Base-by-base conservation (phyloP, 2,329 filamentous ascomycete genomes). In the Iodosphaeria phyllophila region DNA sequence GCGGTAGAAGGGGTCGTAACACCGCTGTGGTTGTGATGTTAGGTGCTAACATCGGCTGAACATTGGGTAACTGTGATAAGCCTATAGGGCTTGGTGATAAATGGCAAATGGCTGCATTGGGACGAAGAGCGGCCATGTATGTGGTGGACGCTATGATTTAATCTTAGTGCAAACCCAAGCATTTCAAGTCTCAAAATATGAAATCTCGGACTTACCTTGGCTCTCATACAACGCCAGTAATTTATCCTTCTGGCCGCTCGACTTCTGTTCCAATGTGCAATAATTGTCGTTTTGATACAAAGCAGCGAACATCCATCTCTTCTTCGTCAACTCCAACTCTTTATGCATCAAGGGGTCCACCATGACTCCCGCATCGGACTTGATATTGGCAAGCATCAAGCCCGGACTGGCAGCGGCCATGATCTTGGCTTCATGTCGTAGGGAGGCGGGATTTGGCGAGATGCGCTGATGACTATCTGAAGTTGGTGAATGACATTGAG, bases 291-390 rank as follows among this genome's bases (percentile, higher is more conserved):
- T 32, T 49, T 51, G 31, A 14, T 58, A 54, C 26, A 76, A 46
- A 1, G 57, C 57, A 15, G 60, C 68, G 17, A 73, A 50, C 49
- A 80, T 60, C 67, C 67, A 73, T 20, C 62, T 46, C 35, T 67
- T 64, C 38, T 64, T 64, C 32, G 64, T 59, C 23, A 64, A 48
- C 29, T 63, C 61, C 4, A 63, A 36, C 25, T 62, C 56, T 34
- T 53, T 51, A 35, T 58, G 61, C 12, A 64, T 43, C 18, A 48
- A 53, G 3, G 57, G 50, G 27, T 63, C 56, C 1, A 47, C 41
- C 8, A 53, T 47, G 13, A 42, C 44, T 7, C 51, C 49, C 50
- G 58, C 60, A 20, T 54, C 51, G 33, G 64, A 57, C 16, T 58
- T 64, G 18, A 75, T 49, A 4, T 65, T 56, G 17, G 58, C 50